Evolutionary conservation across 2,329 filamentous ascomycete species (phyloP).

Genomic region (Knufia fluminis): DNA sequence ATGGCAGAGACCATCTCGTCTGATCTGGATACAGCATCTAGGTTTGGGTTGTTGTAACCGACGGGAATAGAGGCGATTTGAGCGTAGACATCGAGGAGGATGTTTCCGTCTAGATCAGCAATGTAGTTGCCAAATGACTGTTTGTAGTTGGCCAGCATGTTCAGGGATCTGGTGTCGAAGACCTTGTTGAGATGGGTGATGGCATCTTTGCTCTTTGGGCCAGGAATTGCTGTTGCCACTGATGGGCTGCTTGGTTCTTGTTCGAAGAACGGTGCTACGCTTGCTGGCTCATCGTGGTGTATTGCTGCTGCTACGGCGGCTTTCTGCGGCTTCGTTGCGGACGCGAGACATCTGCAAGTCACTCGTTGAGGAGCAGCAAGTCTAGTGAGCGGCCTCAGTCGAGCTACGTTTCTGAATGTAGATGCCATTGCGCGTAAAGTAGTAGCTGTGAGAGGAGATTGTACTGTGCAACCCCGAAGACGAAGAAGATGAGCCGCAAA

Average conservation of each 20-base stretch:
- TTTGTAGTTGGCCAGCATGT: conserved; percentile 70
- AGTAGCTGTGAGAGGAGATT: background rate
- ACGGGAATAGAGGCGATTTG: conserved; percentile 89
- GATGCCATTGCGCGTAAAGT: background rate
- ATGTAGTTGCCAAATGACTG: conserved; percentile 71
- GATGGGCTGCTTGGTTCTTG: conserved; percentile 50
- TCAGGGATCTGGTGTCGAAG: conserved; percentile 77
- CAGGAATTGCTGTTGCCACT: conserved; percentile 57
- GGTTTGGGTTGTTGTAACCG: conserved; percentile 79
- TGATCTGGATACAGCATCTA: conserved; percentile 59
- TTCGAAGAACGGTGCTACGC: conserved; percentile 45
- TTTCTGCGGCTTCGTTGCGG: conserved; percentile 11
- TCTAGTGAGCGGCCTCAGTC: background rate
- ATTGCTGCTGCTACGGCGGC: conserved; percentile 14
- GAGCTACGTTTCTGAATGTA: conserved; percentile 1
- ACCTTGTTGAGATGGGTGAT: conserved; percentile 65
- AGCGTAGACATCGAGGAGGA: conserved; percentile 49
- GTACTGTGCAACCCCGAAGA: background rate
- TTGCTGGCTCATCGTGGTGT: conserved; percentile 11
- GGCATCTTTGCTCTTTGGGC: conserved; percentile 61
- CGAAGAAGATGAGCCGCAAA: background rate
- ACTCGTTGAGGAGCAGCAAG: background rate
- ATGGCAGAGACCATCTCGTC: conserved; percentile 70
- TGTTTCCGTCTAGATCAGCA: conserved; percentile 42
- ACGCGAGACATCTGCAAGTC: conserved; percentile 10